Conservation (phyloP, 495 filamentous ascomycete species). For the Neurospora sp. region DNA sequence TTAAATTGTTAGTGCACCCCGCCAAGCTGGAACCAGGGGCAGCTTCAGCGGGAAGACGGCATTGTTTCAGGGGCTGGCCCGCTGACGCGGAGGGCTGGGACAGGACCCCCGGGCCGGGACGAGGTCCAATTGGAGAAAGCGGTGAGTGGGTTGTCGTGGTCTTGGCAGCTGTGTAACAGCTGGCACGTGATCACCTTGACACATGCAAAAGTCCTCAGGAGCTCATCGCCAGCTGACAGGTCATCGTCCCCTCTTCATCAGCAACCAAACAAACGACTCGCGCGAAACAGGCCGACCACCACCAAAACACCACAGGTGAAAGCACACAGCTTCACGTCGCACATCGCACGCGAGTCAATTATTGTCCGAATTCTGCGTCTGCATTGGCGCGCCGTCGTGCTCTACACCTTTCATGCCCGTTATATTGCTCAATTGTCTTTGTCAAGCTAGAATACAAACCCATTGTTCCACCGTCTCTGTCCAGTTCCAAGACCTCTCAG, state of each 20-base stretch:
- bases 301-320: neutral
- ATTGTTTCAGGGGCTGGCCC: too few relatives aligned
- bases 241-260: neutral
- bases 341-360: neutral
- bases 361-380: neutral
- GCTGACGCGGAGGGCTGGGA: too few relatives aligned
- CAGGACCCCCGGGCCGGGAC: too few relatives aligned
- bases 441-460: neutral
- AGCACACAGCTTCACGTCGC: neutral
- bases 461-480: neutral
- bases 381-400: neutral
- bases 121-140: too few relatives aligned
- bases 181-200: too few relatives aligned
- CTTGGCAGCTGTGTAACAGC: too few relatives aligned
- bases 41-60: too few relatives aligned
- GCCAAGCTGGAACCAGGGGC: too few relatives aligned
- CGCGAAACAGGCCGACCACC: neutral
- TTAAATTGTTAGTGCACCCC: too few relatives aligned
- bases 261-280: neutral
- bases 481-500: neutral
- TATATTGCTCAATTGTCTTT: neutral
- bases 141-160: too few relatives aligned
- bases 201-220: too few relatives aligned
- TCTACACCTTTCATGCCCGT: neutral
- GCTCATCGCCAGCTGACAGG: neutral